Evolutionary conservation across 2,329 filamentous ascomycete genomes (phyloP), one percentile per base, ranked within the genome.

Genomic region (Aciculosporium take): DNA sequence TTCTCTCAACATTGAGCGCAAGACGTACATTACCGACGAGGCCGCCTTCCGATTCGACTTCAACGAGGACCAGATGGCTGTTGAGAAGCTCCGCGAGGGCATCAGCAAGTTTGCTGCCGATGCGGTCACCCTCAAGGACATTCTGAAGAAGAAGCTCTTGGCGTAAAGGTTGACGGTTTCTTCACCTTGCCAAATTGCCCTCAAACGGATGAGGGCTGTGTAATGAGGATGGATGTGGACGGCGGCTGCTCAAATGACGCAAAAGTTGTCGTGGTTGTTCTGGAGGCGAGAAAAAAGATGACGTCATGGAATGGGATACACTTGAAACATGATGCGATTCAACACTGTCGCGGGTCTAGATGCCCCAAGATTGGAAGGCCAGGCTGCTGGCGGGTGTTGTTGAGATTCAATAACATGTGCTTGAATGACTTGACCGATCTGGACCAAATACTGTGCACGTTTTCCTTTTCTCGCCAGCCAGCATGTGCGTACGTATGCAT

Each of bases 61-160:
- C 80, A 98, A 98, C 76, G 91, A 98, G 76, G 87, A 98, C 60
- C 83, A 89, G 66, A 98, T 98, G 91, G 91, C 85, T 49, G 86
- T 94, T 52, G 88, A 96, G 81, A 98, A 98, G 83, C 80, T 98
- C 56, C 84, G 88, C 48, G 91, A 98, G 71, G 91, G 91, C 68
- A 98, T 98, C 74, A 93, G 85, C 75, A 95, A 95, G 73, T 98
- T 98, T 60, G 89, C 91, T 45, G 91, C 91, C 54, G 91, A 98
- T 60, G 88, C 91, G 53, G 70, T 88, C 52, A 94, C 86, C 46
- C 80, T 98, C 56, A 96, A 96, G 83, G 75, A 77, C 50, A 88
- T 94, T 58, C 74, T 98, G 59, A 81, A 81, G 74, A 66, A 78
- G 68, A 96, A 95, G 84, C 74, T 96, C 55, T 41, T 50, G 42